Percentiles rank a stretch among this genome's conserved stretches.
phyloP scores from a whole-genome alignment of 2,329 filamentous ascomycete species.

The Dothistroma pini region DNA sequence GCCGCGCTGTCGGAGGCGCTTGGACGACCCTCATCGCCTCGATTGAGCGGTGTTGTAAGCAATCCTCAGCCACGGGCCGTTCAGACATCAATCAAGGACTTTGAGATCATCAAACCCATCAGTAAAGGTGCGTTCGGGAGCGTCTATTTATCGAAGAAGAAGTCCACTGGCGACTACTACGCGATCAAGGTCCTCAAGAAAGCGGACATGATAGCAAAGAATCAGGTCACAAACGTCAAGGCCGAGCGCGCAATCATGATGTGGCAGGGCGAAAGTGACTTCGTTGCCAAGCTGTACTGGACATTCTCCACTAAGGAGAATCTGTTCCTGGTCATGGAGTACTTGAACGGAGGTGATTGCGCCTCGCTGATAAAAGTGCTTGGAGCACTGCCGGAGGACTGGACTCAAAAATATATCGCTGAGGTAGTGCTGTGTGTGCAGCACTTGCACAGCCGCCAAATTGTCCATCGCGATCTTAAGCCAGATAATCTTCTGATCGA shows the following conservation, averaged over 20 bases:
- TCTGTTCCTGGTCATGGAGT: constrained; percentile 98
- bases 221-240: constrained; percentile 98
- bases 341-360: constrained; percentile 95
- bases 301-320: constrained; percentile 99
- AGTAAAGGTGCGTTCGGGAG: constrained; percentile 98
- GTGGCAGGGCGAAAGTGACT: constrained; percentile 99
- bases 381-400: constrained; percentile 88
- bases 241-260: constrained; percentile 99
- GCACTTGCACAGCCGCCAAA: constrained; percentile 87
- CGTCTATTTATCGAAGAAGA: constrained; percentile 97
- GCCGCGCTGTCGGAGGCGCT: constrained; percentile 69
- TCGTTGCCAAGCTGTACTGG: constrained; percentile 99
- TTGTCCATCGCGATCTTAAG: constrained; percentile 95
- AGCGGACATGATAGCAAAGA: constrained; percentile 99
- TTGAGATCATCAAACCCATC: constrained; percentile 99
- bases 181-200: constrained; percentile 99
- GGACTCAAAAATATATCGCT: constrained; percentile 95
- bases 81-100: constrained; percentile 96
- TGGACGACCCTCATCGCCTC: constrained; percentile 71
- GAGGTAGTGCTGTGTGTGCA: constrained; percentile 97
- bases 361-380: constrained; percentile 94
- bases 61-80: constrained; percentile 83
- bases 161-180: constrained; percentile 96
- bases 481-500: constrained; percentile 97
- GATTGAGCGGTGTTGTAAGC: constrained; percentile 68